phyloP scores from a whole-genome alignment of 768 basidiomycete genomes.

The Rhodotorula diobovata region DNA sequence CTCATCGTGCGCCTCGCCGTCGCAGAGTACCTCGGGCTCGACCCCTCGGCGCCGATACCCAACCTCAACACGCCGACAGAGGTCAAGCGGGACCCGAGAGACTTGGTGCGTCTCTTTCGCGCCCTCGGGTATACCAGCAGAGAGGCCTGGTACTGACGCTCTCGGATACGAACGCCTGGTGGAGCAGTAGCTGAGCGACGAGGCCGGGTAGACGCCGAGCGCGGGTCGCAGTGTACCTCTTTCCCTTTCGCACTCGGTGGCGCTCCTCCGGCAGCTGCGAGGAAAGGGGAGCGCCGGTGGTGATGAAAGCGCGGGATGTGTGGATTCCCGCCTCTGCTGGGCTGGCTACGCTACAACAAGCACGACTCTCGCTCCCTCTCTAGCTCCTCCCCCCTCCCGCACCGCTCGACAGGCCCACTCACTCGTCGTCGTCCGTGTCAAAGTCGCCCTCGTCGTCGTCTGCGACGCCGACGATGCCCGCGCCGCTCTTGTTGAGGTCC shows the following conservation, averaged over 20 bases:
- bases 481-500: slow-evolving; percentile 32
- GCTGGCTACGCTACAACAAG: background rate
- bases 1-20: slow-evolving; percentile 80
- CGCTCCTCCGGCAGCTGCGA: too few species aligned
- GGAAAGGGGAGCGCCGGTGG: too few species aligned
- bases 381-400: too few species aligned
- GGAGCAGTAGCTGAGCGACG: background rate
- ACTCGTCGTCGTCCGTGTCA: slow-evolving; percentile 20
- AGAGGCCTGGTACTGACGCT: too few species aligned
- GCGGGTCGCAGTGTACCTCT: too few species aligned
- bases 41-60: slow-evolving; percentile 1
- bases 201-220: background rate
- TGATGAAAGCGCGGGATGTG: too few species aligned
- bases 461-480: slow-evolving; percentile 27
- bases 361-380: too few species aligned
- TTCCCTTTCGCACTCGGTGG: too few species aligned
- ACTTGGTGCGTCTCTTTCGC: slow-evolving; percentile 1
- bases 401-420: too few species aligned
- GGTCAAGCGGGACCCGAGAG: background rate
- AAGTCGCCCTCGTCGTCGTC: slow-evolving; percentile 32
- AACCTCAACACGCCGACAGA: background rate
- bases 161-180: background rate
- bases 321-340: too few species aligned
- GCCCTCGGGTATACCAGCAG: background rate
- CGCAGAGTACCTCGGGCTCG: slow-evolving; percentile 73